Percentiles rank a stretch among this genome's conserved stretches.
Evolutionary conservation across 352 stramenopile genomes (phyloP).

Genomic region (Globisporangium paroecandrum): DNA sequence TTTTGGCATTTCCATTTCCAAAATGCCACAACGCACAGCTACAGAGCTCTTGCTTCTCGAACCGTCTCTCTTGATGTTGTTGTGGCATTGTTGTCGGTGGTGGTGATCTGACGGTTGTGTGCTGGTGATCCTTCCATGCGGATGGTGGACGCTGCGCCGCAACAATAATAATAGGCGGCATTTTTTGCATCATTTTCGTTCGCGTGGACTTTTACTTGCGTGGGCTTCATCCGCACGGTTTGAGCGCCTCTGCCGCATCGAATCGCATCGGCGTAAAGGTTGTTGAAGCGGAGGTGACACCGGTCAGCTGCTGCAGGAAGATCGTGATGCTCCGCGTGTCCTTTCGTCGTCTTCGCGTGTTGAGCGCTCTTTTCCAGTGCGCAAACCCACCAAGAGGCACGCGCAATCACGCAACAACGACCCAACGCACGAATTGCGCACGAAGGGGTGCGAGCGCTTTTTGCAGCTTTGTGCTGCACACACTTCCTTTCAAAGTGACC

Average conservation of each 20-base stretch:
- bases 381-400: background rate
- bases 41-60: background rate
- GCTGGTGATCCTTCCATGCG: background rate
- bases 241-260: too few species aligned
- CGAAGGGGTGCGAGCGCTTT: background rate
- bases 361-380: background rate
- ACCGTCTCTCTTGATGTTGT: slow-evolving; percentile 1
- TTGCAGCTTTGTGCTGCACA: background rate
- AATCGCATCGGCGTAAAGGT: background rate
- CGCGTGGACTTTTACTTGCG: background rate
- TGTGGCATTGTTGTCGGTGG: background rate
- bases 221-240: background rate
- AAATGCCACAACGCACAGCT: too few species aligned
- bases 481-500: background rate
- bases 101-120: background rate
- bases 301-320: background rate
- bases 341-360: background rate
- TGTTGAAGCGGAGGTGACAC: background rate
- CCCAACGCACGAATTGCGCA: background rate
- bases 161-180: background rate
- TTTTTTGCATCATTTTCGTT: background rate
- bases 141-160: background rate
- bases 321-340: background rate
- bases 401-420: background rate
- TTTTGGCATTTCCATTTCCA: background rate